Percentiles rank a stretch among this genome's conserved stretches.
Conservation (phyloP, 169 alveolate genomes). For the Perkinsus marinus region DNA sequence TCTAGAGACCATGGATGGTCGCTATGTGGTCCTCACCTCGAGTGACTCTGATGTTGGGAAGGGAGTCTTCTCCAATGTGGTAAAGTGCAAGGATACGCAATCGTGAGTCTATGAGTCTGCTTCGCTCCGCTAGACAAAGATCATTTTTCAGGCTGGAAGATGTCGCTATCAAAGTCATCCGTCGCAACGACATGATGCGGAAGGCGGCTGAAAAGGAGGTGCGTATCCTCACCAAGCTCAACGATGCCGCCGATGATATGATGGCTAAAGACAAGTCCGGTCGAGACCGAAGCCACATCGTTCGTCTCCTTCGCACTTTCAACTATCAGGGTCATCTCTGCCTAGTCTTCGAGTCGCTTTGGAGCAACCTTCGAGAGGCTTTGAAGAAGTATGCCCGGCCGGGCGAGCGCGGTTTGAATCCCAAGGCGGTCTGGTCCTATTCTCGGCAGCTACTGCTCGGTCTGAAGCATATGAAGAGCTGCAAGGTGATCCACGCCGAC, state of each 20-base stretch:
- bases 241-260: constrained; percentile 54
- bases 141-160: constrained; percentile 15
- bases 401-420: constrained; percentile 52
- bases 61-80: constrained; percentile 71
- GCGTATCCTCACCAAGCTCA: constrained; percentile 49
- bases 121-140: constrained; percentile 12
- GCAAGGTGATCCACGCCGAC: constrained; percentile 66
- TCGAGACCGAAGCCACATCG: constrained; percentile 45
- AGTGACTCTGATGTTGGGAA: constrained; percentile 48
- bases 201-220: constrained; percentile 76
- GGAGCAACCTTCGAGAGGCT: constrained; percentile 73
- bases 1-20: constrained; percentile 51
- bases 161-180: constrained; percentile 64
- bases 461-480: constrained; percentile 49
- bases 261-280: not conserved
- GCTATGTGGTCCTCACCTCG: constrained; percentile 58
- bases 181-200: constrained; percentile 74
- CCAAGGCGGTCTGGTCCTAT: constrained; percentile 53
- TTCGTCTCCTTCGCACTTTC: constrained; percentile 52
- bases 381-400: constrained; percentile 37
- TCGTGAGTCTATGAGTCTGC: not conserved
- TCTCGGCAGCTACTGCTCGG: constrained; percentile 63
- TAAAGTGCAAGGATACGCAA: constrained; percentile 31
- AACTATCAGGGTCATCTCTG: constrained; percentile 68
- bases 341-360: constrained; percentile 72